These are phyloP conservation scores for Galeopsis tetrahit DNA, from an alignment of 257 asterid genomes.

Conservation along the genomic window DNA sequence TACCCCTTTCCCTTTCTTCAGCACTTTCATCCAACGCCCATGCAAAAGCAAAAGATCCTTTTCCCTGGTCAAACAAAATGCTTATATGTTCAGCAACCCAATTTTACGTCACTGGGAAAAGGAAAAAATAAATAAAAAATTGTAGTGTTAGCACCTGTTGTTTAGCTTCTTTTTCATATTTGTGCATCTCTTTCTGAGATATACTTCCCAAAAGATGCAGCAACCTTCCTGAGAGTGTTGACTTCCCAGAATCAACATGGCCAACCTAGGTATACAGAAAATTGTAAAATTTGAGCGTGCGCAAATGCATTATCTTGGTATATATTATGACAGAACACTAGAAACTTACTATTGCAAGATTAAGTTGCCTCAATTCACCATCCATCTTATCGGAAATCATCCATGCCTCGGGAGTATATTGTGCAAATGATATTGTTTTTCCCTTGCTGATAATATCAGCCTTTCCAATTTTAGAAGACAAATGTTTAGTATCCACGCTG, in stretches of 20 bases:
- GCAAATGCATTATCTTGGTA: slow-evolving; percentile 6
- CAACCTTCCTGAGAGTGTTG: slow-evolving; percentile 96
- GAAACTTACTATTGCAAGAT: slow-evolving; percentile 87
- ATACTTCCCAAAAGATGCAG: slow-evolving; percentile 83
- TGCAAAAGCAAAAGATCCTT: slow-evolving; percentile 97
- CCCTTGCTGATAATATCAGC: slow-evolving; percentile 43
- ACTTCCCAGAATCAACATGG: slow-evolving; percentile 99
- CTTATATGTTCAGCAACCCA: slow-evolving; percentile 27
- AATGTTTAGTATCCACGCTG: slow-evolving; percentile 43
- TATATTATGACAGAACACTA: slow-evolving; percentile 18
- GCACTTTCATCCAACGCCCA: slow-evolving; percentile 99
- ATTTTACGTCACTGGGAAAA: slow-evolving; percentile 27
- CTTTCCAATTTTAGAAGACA: slow-evolving; percentile 56
- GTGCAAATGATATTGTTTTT: slow-evolving; percentile 46
- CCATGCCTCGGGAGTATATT: slow-evolving; percentile 74
- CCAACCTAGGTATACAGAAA: slow-evolving; percentile 69
- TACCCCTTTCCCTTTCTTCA: slow-evolving; percentile 99
- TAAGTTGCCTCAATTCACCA: slow-evolving; percentile 70
- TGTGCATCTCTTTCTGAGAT: slow-evolving; percentile 86
- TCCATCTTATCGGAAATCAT: slow-evolving; percentile 62
- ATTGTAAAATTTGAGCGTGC: slow-evolving; percentile 21
- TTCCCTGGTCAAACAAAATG: slow-evolving; percentile 66
- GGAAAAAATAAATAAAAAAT: neutral
- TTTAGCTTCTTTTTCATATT: slow-evolving; percentile 87
- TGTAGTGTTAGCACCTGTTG: slow-evolving; percentile 53